A percentile compares a stretch with the other conserved stretches of the same genome.
These are phyloP conservation scores for Chlorella vulgaris DNA, from an alignment of 139 green algal genomes.

Conservation along the genomic window DNA sequence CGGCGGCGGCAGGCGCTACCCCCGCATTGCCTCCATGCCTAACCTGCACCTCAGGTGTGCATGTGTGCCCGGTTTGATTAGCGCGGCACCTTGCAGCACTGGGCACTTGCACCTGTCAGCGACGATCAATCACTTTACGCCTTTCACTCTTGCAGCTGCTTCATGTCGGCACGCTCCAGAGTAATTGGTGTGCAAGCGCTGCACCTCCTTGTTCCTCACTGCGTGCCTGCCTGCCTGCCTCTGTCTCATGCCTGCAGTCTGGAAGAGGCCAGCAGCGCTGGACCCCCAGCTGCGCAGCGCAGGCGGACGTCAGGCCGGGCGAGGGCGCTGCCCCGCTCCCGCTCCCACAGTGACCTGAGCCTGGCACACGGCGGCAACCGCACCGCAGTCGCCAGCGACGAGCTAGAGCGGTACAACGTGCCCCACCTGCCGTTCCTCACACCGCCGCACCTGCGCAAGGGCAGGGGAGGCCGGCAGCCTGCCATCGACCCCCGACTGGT, in stretches of 20 bases:
- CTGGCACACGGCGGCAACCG: no score
- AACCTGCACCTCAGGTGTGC: slow-evolving; percentile 36
- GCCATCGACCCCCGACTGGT: slow-evolving; percentile 73
- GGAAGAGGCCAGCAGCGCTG: neutral
- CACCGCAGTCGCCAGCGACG: neutral
- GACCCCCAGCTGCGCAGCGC: neutral
- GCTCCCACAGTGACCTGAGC: slow-evolving; percentile 31
- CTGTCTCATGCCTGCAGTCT: slow-evolving; percentile 1
- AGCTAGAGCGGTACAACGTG: neutral
- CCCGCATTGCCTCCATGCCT: slow-evolving; percentile 35
- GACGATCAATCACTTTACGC: no score
- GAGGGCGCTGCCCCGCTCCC: slow-evolving; percentile 18
- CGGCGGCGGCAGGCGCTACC: neutral
- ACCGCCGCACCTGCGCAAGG: slow-evolving; percentile 52
- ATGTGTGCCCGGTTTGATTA: neutral
- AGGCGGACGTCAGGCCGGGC: neutral
- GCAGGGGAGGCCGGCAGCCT: slow-evolving; percentile 76
- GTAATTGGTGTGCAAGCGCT: no score
- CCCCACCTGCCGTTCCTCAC: slow-evolving; percentile 43
- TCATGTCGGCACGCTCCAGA: no score
- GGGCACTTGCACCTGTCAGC: no score
- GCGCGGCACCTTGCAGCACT: no score
- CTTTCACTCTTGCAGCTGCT: no score
- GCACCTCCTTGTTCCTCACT: no score
- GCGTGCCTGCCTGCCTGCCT: neutral